Base-by-base conservation (phyloP, 1,284 basidiomycete genomes). In the Puccinia novopanici region DNA sequence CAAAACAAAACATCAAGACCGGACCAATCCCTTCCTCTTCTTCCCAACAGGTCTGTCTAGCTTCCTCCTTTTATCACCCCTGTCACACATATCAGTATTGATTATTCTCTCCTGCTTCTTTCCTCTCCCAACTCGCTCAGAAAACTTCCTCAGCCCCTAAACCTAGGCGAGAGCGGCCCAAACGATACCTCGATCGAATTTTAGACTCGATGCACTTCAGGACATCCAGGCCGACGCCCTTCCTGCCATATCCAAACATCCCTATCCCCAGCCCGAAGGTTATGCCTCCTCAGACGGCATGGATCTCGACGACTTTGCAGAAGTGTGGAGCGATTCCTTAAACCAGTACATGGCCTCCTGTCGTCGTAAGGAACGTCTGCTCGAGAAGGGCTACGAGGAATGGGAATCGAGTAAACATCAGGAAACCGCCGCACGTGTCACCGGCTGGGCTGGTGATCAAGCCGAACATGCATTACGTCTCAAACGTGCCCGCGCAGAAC, bases 251-350 rank as follows among this genome's bases (percentile, higher is more conserved):
- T 42, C 68, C 8, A 65, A 52, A 30, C 79, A 80, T 67, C 79
- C 79, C 22, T 80, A 80, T 55, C 79, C 79, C 3, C 40, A 73
- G 30, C 71, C 79, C 8, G 68, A 80, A 42, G 79, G 71, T 15
- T 80, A 80, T 61, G 79, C 45, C 22, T 80, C 79, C 17, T 80
- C 79, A 12, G 79, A 80, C 68, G 59, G 30, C 50, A 50, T 80
- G 57, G 79, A 80, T 68, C 71, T 80, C n/a, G 79, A 80, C 54
- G 71, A 80, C 19, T 80, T 80, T 67, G 61, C 71, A n/a, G 79
- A 80, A 34, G 71, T 80, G n/a, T 80, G 79, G 79, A 75, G 79
- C 22, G 71, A 75, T 22, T 72, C 79, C 12, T 65, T 80, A 10
- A 80, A 80, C 54, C 37, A 73, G n/a, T 80, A 80, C 59, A 80